Conservation (phyloP, 2,329 filamentous ascomycete species). For the Neonectria hederae region DNA sequence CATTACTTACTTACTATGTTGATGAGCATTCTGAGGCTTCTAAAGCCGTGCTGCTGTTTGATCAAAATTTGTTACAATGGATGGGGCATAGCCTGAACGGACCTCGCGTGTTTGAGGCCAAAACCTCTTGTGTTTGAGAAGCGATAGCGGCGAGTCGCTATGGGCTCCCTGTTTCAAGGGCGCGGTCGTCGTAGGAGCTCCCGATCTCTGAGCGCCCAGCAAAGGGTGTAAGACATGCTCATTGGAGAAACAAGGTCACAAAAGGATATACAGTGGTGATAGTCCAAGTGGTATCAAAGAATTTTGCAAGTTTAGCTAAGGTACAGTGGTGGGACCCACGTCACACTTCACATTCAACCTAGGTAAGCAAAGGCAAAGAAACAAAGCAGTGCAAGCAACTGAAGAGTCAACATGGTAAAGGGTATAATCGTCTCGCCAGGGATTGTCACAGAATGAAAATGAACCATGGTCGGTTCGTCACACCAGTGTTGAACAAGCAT, state of each 20-base stretch:
- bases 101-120: background rate
- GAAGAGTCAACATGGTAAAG: constrained; percentile 9
- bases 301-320: background rate
- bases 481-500: background rate
- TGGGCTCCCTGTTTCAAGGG: background rate
- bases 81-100: background rate
- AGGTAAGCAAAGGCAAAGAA: background rate
- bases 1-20: background rate
- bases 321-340: background rate
- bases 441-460: constrained; percentile 19
- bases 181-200: background rate
- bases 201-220: background rate
- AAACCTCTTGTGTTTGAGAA: background rate
- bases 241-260: too few relatives aligned
- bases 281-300: background rate
- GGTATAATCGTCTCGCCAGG: constrained; percentile 21
- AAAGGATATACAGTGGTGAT: background rate
- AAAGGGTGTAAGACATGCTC: too few relatives aligned
- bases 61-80: background rate
- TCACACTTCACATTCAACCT: constrained; percentile 4
- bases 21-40: background rate
- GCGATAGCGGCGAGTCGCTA: background rate
- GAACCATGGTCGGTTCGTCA: constrained; percentile 8
- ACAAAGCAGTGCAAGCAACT: background rate
- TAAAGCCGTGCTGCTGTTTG: background rate